Evolutionary conservation across 1,284 basidiomycete species (phyloP), one percentile per base, ranked within the genome.

Genomic region (Stygiomarasmius scandens): DNA sequence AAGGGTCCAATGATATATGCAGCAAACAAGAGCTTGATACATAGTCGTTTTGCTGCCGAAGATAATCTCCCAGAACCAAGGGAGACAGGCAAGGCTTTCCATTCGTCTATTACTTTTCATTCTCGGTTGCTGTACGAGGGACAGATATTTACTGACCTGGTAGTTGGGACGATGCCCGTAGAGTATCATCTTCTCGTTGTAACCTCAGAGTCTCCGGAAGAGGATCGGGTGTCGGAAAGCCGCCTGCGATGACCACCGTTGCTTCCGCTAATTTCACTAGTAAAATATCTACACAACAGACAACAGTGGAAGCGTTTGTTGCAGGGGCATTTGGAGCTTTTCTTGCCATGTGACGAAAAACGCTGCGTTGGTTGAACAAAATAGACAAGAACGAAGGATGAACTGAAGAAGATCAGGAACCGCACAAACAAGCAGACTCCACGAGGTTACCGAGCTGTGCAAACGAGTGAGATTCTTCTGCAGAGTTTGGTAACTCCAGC

Each of bases 211-310:
- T 69, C 16, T 70, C 60, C 6, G 73, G 65, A 34, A 67, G 55
- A n/a, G 57, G 50, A 3, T 59, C 46, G 9, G 57, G 47, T 20
- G 52, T 50, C 22, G 64, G 60, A 23, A 70, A 62, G 2, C 75
- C 75, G 1, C 70, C 67, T 2, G 78, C 71, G 25, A 82, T 46
- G 6, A 66, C 54, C 3, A 74, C 58, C n/a, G 74, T 66, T 10
- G 77, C 71, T 32, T 78, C 72, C 19, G 78, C 75, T 3, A 90
- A 66, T 62, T 77, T 83, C 3, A 78, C 77, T n/a, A 91, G 67
- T 20, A 89, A 58, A 46, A 77, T 68, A 58, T 91, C 88, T 5
- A 84, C 81, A 85, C 85, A 89, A 64, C 81, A 87, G 49, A 85
- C 69, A 24, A 81, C 60, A 5, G 74, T 67, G 1, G 74, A 69